These are phyloP conservation scores for Diaporthe australafricana DNA, from an alignment of 2,329 filamentous ascomycete genomes.

Conservation along the genomic window DNA sequence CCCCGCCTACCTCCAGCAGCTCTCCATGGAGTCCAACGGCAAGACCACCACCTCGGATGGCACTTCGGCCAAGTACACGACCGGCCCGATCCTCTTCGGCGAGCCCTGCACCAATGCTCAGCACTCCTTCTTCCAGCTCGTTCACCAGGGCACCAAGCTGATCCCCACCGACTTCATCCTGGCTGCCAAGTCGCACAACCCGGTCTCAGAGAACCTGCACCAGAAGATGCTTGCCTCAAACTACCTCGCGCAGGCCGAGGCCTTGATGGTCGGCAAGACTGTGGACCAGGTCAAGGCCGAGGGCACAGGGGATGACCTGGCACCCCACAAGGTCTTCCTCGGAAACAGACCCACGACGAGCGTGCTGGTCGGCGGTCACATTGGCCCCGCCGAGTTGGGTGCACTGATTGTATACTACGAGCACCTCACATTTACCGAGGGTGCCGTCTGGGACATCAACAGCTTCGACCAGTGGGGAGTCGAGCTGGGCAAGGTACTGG, in stretches of 20 bases:
- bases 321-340: constrained; percentile 99
- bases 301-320: constrained; percentile 77
- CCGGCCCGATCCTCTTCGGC: constrained; percentile 92
- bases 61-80: constrained; percentile 95
- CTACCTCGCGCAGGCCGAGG: constrained; percentile 90
- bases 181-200: constrained; percentile 96
- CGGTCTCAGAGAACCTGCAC: constrained; percentile 90
- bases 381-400: constrained; percentile 92
- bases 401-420: constrained; percentile 99
- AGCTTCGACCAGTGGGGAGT: constrained; percentile 99
- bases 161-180: constrained; percentile 99
- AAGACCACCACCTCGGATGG: constrained; percentile 94
- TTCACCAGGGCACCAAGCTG: constrained; percentile 99
- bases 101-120: constrained; percentile 99
- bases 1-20: constrained; percentile 97
- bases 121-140: constrained; percentile 99
- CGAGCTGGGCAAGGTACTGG: constrained; percentile 94
- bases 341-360: constrained; percentile 97
- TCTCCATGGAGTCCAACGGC: constrained; percentile 99
- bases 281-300: constrained; percentile 83
- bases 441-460: constrained; percentile 99
- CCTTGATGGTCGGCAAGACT: constrained; percentile 91
- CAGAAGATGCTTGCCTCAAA: constrained; percentile 96
- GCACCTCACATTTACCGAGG: constrained; percentile 97
- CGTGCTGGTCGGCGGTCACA: constrained; percentile 89